These are phyloP conservation scores for Wickerhamiella nectarea DNA, from an alignment of 805 yeast species.

Conservation along the genomic window DNA sequence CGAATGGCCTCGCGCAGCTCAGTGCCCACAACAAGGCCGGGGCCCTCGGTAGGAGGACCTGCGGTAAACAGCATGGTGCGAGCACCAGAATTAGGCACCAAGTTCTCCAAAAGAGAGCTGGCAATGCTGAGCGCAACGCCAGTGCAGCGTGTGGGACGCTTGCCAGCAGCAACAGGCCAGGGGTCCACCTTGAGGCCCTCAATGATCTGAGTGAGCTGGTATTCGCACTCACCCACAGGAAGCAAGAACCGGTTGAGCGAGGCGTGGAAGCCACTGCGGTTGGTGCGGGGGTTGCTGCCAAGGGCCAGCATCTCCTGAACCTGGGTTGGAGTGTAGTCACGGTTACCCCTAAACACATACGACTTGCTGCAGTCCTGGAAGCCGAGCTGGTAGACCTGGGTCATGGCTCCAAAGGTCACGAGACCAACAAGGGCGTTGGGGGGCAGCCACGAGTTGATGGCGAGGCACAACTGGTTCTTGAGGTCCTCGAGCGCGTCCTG, in stretches of 20 bases:
- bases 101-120: conserved; percentile 61
- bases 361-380: conserved; percentile 56
- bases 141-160: conserved; percentile 79
- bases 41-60: conserved; percentile 90
- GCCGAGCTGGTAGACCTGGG: conserved; percentile 75
- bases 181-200: conserved; percentile 69
- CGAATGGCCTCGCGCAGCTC: conserved; percentile 92
- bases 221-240: conserved; percentile 68
- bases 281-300: conserved; percentile 2
- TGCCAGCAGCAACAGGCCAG: conserved; percentile 71
- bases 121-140: conserved; percentile 89
- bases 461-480: conserved; percentile 61
- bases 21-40: conserved; percentile 86
- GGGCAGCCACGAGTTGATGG: conserved; percentile 47
- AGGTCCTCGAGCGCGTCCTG: conserved; percentile 73
- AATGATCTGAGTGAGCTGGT: conserved; percentile 62
- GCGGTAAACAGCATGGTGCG: conserved; percentile 82
- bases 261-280: conserved; percentile 21
- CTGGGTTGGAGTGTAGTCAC: conserved; percentile 51
- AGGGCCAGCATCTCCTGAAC: conserved; percentile 51
- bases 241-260: conserved; percentile 50
- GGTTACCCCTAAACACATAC: conserved; percentile 77
- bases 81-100: conserved; percentile 76
- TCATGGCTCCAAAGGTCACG: conserved; percentile 80
- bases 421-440: conserved; percentile 82